Percentiles rank a stretch among this genome's conserved stretches.
phyloP scores from a whole-genome alignment of 164 flowering plant genomes.

The Annona cherimola region DNA sequence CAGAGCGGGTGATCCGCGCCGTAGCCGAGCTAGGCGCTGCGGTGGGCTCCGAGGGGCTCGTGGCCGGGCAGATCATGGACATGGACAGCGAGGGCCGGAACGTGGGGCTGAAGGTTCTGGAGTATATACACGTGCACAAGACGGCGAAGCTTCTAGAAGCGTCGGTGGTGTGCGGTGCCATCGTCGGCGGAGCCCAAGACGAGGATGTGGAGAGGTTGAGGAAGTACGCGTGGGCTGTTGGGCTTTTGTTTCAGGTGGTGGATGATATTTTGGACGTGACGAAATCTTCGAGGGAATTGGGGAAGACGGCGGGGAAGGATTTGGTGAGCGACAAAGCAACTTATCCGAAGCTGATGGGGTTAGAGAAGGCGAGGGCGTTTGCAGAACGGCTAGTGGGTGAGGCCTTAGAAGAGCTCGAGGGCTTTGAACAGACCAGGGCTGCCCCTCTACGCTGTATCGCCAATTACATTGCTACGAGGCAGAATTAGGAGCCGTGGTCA shows the following conservation, averaged over 20 bases:
- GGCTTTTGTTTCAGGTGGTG: slow-evolving; percentile 38
- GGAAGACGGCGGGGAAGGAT: slow-evolving; percentile 16
- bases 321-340: slow-evolving; percentile 13
- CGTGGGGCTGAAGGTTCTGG: slow-evolving; percentile 20
- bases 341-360: slow-evolving; percentile 12
- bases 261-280: slow-evolving; percentile 42
- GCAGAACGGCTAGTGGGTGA: slow-evolving; percentile 2
- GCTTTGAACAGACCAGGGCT: slow-evolving; percentile 4
- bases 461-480: slow-evolving; percentile 8
- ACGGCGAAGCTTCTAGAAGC: slow-evolving; percentile 36
- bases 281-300: slow-evolving; percentile 19
- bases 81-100: slow-evolving; percentile 22
- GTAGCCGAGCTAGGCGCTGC: slow-evolving; percentile 25
- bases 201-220: slow-evolving; percentile 29
- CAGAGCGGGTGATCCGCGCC: slow-evolving; percentile 27
- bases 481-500: background rate
- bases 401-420: slow-evolving; percentile 6
- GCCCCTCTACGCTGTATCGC: slow-evolving; percentile 5
- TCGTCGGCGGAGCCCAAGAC: slow-evolving; percentile 26
- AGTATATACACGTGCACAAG: slow-evolving; percentile 37
- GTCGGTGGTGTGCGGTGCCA: slow-evolving; percentile 31
- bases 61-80: slow-evolving; percentile 37
- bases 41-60: slow-evolving; percentile 36
- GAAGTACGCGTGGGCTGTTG: slow-evolving; percentile 29
- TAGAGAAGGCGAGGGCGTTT: slow-evolving; percentile 10